Evolutionary conservation across 225 moss, liverwort and hornwort genomes (phyloP), one percentile per base, ranked within the genome.

Genomic region (Marchantia paleacea): DNA sequence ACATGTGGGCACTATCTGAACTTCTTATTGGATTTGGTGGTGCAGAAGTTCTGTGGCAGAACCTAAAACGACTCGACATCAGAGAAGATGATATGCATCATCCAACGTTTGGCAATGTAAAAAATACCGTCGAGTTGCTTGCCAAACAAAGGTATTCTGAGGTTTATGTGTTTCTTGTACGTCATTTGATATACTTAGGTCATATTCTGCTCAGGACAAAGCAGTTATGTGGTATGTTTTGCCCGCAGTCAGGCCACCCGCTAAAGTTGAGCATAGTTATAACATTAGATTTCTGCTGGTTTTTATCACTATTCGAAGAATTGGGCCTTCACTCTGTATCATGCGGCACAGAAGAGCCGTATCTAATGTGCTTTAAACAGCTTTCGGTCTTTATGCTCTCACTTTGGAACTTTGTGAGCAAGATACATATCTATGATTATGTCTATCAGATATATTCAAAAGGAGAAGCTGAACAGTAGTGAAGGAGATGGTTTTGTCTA

Each of bases 31-130:
- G 18, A 24, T 20, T 39, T 31, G 71, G 69, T 25, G 57, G 13
- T 76, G 80, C 88, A 97, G 97, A 92, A 57, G 81, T 83, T 75
- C 69, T 97, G 84, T 91, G 90, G 91, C 85, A 84, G 62, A 94
- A 92, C 55, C 64, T 97, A 48, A 83, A 60, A 73, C 89, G 91
- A 84, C 52, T 87, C 16, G 84, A 82, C 25, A 82, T 87, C 55
- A 74, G 20, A 55, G 88, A 82, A 53, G 73, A 73, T 4, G 81
- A 84, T 15, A 1, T 10, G 39, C 14, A 76, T 22, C 88, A 88
- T 74, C 91, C 92, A 30, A 84, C 84, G 14, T 93, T 97, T 80
- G 97, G 95, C 65, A 97, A 92, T 79, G 84, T 95, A 71, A 93
- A 85, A 80, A 85, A 87, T 67, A 87, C 91, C 28, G 53, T 97